Percentiles rank a stretch among this genome's conserved stretches.
Evolutionary conservation across 805 yeast species (phyloP).

Genomic region (Grigorovia transvaalensis): DNA sequence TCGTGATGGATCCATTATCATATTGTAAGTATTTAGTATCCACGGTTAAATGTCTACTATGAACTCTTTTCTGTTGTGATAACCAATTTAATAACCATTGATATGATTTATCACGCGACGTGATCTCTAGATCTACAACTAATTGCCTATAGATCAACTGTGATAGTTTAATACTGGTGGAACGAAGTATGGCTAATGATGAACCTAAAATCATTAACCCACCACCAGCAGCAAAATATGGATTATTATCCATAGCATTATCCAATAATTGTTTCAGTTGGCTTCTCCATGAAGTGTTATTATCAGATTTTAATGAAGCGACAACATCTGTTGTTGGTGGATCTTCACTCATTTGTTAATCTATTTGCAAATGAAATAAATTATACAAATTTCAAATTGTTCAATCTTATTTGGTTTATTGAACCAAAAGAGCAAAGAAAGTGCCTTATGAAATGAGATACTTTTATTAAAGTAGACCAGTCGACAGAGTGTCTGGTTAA

Average conservation of each 20-base stretch:
- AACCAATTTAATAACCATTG: constrained; percentile 96
- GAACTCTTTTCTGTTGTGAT: constrained; percentile 66
- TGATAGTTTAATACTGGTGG: constrained; percentile 52
- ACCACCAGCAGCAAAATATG: constrained; percentile 98
- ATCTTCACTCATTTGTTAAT: background rate
- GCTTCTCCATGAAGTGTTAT: background rate
- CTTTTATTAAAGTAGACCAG: too few species aligned
- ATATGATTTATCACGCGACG: constrained; percentile 87
- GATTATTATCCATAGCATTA: constrained; percentile 58
- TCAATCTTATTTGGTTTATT: too few species aligned
- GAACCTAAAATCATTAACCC: constrained; percentile 96
- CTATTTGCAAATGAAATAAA: too few species aligned
- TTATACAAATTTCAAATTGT: too few species aligned
- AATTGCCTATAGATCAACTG: constrained; percentile 68
- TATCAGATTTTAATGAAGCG: background rate
- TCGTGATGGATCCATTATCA: constrained; percentile 81
- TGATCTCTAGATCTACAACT: constrained; percentile 85
- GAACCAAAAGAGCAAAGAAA: too few species aligned
- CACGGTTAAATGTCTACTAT: constrained; percentile 78
- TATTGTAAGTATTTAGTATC: constrained; percentile 81
- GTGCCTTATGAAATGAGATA: too few species aligned
- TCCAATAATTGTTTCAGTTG: constrained; percentile 28
- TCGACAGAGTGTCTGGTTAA: too few species aligned
- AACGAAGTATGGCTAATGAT: constrained; percentile 65
- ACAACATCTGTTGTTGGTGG: background rate